Percentiles rank a stretch among this genome's conserved stretches.
Conservation (phyloP, 805 yeast species). For the Kregervanrija delftensis region DNA sequence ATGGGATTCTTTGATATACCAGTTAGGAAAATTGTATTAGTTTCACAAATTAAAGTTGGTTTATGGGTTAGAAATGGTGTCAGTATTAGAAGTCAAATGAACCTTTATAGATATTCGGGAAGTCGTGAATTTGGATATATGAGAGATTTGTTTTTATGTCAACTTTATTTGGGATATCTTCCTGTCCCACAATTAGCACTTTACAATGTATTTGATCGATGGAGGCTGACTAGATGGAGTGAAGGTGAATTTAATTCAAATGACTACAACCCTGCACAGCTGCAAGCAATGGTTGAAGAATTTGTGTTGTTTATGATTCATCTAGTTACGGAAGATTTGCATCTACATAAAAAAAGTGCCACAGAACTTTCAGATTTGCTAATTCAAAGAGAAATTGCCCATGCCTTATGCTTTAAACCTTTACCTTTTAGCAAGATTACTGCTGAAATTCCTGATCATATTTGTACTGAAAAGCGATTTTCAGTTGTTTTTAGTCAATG, state of each 20-base stretch:
- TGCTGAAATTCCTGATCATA: conserved; percentile 66
- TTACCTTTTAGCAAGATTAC: conserved; percentile 66
- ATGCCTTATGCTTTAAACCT: conserved; percentile 71
- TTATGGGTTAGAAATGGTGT: conserved; percentile 94
- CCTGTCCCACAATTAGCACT: conserved; percentile 49
- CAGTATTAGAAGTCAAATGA: conserved; percentile 70
- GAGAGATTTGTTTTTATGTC: conserved; percentile 71
- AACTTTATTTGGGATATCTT: conserved; percentile 44
- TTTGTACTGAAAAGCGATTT: conserved; percentile 65
- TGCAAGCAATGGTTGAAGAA: conserved; percentile 62
- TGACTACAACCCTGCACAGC: conserved; percentile 29
- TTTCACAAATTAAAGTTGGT: conserved; percentile 83
- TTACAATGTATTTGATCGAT: conserved; percentile 55
- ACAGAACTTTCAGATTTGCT: conserved; percentile 43
- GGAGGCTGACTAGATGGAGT: conserved; percentile 58
- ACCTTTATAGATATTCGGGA: conserved; percentile 70
- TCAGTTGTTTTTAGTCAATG: conserved; percentile 48
- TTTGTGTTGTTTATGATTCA: conserved; percentile 62
- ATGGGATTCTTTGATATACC: conserved; percentile 61
- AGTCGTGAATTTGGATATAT: conserved; percentile 77
- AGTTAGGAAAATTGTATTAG: conserved; percentile 62
- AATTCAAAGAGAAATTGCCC: conserved; percentile 68
- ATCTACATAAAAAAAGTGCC: conserved; percentile 42
- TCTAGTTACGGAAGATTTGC: conserved; percentile 59
- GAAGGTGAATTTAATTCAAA: conserved; percentile 37